Conservation (phyloP, 106 monocot species). For the Ottelia alismoides region DNA sequence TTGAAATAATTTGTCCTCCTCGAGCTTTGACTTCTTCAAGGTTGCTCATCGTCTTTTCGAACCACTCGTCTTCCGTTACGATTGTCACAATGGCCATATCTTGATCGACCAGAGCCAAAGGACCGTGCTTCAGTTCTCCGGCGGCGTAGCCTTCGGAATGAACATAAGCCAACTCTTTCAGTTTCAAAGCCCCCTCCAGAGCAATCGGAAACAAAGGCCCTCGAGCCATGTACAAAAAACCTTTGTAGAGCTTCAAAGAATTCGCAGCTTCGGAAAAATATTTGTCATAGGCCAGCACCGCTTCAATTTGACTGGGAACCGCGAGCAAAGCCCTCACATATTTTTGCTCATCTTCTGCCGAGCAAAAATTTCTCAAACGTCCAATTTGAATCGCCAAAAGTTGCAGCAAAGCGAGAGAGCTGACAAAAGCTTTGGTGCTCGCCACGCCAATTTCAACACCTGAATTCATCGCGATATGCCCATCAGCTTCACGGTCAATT, state of each 20-base stretch:
- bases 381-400: background rate
- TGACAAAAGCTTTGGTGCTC: background rate
- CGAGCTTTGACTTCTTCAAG: background rate
- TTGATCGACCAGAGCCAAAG: background rate
- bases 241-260: background rate
- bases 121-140: slow-evolving; percentile 6
- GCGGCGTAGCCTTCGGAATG: background rate
- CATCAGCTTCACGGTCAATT: background rate
- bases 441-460: slow-evolving; percentile 2
- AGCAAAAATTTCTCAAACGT: too few species aligned
- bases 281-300: too few species aligned
- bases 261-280: too few species aligned
- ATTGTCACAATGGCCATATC: background rate
- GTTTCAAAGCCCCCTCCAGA: background rate
- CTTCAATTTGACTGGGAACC: too few species aligned
- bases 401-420: background rate
- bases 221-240: background rate
- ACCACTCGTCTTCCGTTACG: background rate
- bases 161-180: background rate
- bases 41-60: background rate
- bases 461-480: background rate
- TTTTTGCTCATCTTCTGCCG: too few species aligned
- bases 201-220: background rate
- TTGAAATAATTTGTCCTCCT: background rate
- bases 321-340: too few species aligned